These are phyloP conservation scores for Iodosphaeria phyllophila DNA, from an alignment of 2,329 filamentous ascomycete genomes.

Conservation along the genomic window DNA sequence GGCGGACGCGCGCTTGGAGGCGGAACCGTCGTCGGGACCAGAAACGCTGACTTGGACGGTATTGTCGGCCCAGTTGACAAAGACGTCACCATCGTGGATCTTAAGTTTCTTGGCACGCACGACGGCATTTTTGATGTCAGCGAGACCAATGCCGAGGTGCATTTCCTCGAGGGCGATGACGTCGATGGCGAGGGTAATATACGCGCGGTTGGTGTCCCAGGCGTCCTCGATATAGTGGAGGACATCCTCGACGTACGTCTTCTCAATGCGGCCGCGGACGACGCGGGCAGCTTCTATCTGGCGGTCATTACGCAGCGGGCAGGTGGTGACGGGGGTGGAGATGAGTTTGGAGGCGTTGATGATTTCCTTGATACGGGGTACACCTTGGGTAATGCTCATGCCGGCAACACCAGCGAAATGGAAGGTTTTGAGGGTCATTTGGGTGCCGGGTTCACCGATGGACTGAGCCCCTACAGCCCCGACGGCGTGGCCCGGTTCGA, in stretches of 20 bases:
- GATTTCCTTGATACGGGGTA: conserved; percentile 99
- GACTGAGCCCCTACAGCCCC: conserved; percentile 94
- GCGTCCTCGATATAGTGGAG: conserved; percentile 71
- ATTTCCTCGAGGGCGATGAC: conserved; percentile 59
- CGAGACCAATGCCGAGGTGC: conserved; percentile 58
- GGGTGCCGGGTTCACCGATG: conserved; percentile 93
- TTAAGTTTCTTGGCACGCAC: conserved; percentile 70
- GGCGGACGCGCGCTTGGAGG: conserved; percentile 24
- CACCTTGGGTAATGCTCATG: conserved; percentile 98
- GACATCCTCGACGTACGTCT: conserved; percentile 74
- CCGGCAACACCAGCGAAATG: conserved; percentile 99
- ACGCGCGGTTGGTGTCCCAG: conserved; percentile 62
- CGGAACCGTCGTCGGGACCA: conserved; percentile 28
- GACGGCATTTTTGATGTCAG: conserved; percentile 62
- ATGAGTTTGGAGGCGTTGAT: conserved; percentile 95
- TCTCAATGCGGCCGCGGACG: conserved; percentile 86
- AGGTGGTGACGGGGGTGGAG: conserved; percentile 84
- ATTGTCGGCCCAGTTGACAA: conserved; percentile 29
- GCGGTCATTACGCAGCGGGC: conserved; percentile 58
- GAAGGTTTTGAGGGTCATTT: conserved; percentile 99
- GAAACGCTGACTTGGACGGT: conserved; percentile 58
- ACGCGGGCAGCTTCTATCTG: conserved; percentile 68
- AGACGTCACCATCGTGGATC: conserved; percentile 46
- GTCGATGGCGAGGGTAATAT: conserved; percentile 68
- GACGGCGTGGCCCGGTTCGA: conserved; percentile 89